Conservation (phyloP, 2,329 filamentous ascomycete genomes). For the Fusarium miscanthi region DNA sequence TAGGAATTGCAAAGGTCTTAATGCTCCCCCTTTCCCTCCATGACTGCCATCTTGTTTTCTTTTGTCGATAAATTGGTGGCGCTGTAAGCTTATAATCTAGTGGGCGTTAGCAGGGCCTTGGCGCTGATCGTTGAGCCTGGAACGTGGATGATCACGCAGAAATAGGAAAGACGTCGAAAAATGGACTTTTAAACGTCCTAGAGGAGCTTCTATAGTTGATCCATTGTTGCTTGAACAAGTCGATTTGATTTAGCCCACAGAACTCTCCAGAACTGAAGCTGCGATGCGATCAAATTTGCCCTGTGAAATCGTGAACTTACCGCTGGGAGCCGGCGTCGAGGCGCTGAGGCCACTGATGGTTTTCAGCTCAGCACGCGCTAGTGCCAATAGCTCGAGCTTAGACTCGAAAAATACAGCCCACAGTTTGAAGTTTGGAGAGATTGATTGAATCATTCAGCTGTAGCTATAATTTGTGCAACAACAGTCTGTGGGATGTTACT, state of each 20-base stretch:
- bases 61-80: neutral
- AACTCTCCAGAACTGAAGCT: no score
- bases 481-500: no score
- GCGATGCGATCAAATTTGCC: neutral
- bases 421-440: no score
- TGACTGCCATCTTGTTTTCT: neutral
- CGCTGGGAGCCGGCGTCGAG: neutral
- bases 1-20: neutral
- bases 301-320: no score
- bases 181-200: neutral
- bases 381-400: neutral
- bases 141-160: neutral
- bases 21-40: neutral
- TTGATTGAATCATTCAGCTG: no score
- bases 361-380: neutral
- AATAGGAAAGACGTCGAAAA: neutral
- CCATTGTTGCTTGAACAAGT: no score
- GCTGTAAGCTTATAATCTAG: neutral
- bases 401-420: neutral
- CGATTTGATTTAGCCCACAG: accelerated
- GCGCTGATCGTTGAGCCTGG: neutral
- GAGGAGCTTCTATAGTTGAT: neutral
- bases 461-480: no score
- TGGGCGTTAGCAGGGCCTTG: neutral
- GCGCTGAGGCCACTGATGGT: neutral